These are phyloP conservation scores for Penicillium riverlandense DNA, from an alignment of 495 filamentous ascomycete genomes.

Conservation along the genomic window DNA sequence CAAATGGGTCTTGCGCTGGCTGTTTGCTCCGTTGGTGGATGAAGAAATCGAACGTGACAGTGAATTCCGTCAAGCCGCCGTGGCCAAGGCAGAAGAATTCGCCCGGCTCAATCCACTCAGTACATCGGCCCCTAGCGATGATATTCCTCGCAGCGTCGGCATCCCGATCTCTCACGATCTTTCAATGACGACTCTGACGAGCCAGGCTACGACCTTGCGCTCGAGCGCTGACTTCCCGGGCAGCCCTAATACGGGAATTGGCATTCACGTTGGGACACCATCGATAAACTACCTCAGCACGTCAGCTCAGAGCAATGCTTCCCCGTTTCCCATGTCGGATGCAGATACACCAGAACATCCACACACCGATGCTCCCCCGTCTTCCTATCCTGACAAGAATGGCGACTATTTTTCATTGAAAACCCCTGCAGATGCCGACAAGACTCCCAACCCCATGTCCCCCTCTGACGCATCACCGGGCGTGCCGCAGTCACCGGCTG, in stretches of 20 bases:
- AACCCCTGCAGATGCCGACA: constrained; percentile 17
- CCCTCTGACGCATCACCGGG: constrained; percentile 43
- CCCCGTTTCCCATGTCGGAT: constrained; percentile 17
- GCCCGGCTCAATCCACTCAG: constrained; percentile 45
- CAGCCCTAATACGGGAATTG: constrained; percentile 58
- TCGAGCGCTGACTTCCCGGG: constrained; percentile 51
- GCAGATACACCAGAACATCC: constrained; percentile 18
- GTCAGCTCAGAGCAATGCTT: constrained; percentile 19
- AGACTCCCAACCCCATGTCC: constrained; percentile 26
- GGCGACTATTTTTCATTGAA: constrained; percentile 62
- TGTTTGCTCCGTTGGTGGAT: constrained; percentile 83
- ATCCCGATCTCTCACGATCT: constrained; percentile 37
- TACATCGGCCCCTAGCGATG: constrained; percentile 57
- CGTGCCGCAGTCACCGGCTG: constrained; percentile 49
- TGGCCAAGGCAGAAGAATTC: constrained; percentile 52
- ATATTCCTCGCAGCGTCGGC: constrained; percentile 38
- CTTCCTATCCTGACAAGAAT: constrained; percentile 41
- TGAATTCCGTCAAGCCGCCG: constrained; percentile 57
- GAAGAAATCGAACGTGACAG: constrained; percentile 82
- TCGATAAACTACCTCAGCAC: constrained; percentile 18
- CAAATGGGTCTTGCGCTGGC: constrained; percentile 91
- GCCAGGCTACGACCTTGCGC: constrained; percentile 31
- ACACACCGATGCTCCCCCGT: constrained; percentile 35
- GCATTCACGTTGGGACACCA: constrained; percentile 18
- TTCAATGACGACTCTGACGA: constrained; percentile 39